phyloP scores from a whole-genome alignment of 2,329 filamentous ascomycete species.

The Elsinoe australis region DNA sequence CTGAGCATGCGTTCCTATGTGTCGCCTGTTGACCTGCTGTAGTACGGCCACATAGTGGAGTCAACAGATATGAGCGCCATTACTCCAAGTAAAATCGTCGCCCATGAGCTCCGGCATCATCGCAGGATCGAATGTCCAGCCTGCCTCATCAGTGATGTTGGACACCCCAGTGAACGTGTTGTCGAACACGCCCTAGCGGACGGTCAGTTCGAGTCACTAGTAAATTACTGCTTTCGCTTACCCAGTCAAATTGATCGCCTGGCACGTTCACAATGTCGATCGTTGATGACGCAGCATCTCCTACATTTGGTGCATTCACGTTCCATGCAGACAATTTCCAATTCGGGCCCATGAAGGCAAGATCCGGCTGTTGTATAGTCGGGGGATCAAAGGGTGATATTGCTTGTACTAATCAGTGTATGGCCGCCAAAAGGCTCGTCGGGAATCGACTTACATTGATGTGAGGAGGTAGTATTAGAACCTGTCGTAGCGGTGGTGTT shows the following conservation, averaged over 20 bases:
- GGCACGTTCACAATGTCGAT: conserved; percentile 9
- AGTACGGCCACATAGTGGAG: too few species aligned
- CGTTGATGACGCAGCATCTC: neutral
- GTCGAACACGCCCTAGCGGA: neutral
- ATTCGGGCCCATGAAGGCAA: neutral
- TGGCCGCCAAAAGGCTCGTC: too few species aligned
- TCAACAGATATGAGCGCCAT: too few species aligned
- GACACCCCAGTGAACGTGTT: neutral
- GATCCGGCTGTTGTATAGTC: neutral
- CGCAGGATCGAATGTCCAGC: conserved; percentile 5
- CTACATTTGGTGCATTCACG: neutral
- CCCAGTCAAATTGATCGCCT: conserved; percentile 14
- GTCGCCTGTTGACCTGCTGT: too few species aligned
- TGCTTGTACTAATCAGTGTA: too few species aligned
- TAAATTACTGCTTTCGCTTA: neutral
- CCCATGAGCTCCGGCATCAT: conserved; percentile 10
- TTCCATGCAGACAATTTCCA: neutral
- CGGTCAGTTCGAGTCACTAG: neutral
- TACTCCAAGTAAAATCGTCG: neutral
- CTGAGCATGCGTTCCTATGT: too few species aligned
- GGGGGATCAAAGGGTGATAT: too few species aligned
- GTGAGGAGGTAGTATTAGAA: neutral
- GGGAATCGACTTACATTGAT: neutral
- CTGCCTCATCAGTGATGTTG: conserved; percentile 2
- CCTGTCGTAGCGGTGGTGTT: neutral